Conservation (phyloP, 768 basidiomycete genomes). For the Auricularia auricula-judae region DNA sequence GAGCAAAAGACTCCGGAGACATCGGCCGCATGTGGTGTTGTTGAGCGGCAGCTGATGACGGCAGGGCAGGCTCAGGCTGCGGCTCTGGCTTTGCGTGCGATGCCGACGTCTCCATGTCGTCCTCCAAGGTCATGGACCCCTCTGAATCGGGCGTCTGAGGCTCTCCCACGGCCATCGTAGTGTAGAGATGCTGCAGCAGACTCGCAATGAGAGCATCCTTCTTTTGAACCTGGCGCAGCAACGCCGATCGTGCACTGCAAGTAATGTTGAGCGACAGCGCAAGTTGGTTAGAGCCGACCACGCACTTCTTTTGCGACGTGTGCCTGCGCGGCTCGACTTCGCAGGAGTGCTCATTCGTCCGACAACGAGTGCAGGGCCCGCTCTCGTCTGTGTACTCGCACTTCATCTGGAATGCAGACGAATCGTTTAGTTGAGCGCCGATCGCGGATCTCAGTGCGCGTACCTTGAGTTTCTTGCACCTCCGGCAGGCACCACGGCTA, state of each 20-base stretch:
- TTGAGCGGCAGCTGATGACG: background rate
- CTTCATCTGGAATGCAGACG: background rate
- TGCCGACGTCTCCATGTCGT: background rate
- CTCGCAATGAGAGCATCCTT: background rate
- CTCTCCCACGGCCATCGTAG: background rate
- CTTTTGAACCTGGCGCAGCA: background rate
- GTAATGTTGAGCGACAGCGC: background rate
- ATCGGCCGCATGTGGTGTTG: background rate
- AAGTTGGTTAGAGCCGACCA: too few relatives aligned
- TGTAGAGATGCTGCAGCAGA: background rate
- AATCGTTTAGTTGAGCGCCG: background rate
- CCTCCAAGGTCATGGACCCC: background rate
- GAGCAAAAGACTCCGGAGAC: background rate
- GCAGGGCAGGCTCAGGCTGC: background rate
- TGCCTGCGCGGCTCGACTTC: background rate
- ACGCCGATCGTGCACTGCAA: background rate
- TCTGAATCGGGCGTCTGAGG: background rate
- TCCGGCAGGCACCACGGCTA: background rate
- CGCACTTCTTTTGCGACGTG: background rate
- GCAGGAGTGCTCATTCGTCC: background rate
- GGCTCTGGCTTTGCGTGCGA: background rate
- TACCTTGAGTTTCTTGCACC: background rate
- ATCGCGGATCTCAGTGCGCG: background rate
- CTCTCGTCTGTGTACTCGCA: conserved; percentile 1
- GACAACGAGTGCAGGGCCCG: background rate